These are phyloP conservation scores for Termitomyces sp. DNA, from an alignment of 768 basidiomycete genomes.

Conservation along the genomic window DNA sequence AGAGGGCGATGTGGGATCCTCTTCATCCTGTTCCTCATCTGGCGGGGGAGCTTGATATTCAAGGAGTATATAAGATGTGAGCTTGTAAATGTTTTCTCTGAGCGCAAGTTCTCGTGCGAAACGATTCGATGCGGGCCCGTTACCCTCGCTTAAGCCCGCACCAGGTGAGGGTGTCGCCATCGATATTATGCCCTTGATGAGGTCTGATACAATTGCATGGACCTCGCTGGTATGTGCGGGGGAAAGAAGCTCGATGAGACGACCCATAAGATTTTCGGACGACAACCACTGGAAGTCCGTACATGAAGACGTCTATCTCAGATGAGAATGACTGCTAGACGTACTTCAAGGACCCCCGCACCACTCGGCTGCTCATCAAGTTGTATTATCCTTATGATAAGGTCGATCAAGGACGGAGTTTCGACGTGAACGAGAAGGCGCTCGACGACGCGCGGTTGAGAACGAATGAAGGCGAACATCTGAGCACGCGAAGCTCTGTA, in stretches of 20 bases:
- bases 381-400: constrained; percentile 86
- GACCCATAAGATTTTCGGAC: constrained; percentile 73
- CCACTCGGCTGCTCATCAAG: constrained; percentile 81
- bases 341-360: constrained; percentile 81
- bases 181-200: constrained; percentile 92
- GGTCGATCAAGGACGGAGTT: constrained; percentile 86
- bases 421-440: constrained; percentile 82
- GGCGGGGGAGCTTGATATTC: constrained; percentile 39
- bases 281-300: constrained; percentile 70
- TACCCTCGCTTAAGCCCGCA: constrained; percentile 65
- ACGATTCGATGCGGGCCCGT: constrained; percentile 73
- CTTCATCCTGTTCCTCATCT: constrained; percentile 16
- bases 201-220: constrained; percentile 83
- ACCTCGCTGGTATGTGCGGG: constrained; percentile 69
- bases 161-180: constrained; percentile 87
- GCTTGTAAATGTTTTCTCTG: constrained; percentile 58
- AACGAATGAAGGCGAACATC: constrained; percentile 91
- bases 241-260: constrained; percentile 77
- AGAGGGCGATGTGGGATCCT: constrained; percentile 12
- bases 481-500: constrained; percentile 32
- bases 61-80: constrained; percentile 73
- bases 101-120: constrained; percentile 87
- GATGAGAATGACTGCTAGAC: constrained; percentile 28
- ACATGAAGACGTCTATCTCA: constrained; percentile 8
- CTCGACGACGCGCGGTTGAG: constrained; percentile 75